Conservation (phyloP, 1,284 basidiomycete genomes). For the Austroboletus olivaceoglutinosus region DNA sequence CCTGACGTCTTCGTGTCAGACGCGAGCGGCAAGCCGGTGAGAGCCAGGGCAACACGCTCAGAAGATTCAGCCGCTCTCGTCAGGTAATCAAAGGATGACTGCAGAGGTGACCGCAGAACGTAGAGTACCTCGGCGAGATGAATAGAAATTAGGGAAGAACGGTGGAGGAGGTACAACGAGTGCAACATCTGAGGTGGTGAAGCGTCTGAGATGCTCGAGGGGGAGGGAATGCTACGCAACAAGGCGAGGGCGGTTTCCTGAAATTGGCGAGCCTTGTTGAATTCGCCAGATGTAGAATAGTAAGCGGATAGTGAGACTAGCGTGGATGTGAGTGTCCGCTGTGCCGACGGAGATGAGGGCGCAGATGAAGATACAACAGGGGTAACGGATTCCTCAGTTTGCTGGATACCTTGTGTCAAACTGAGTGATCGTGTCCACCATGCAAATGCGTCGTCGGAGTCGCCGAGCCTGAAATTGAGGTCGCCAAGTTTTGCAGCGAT, state of each 20-base stretch:
- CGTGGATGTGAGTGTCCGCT: slow-evolving; percentile 64
- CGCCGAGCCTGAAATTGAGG: slow-evolving; percentile 53
- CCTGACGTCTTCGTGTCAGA: slow-evolving; percentile 39
- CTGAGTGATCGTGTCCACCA: slow-evolving; percentile 68
- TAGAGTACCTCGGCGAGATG: slow-evolving; percentile 76
- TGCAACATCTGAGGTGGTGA: slow-evolving; percentile 65
- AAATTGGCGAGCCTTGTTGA: slow-evolving; percentile 64
- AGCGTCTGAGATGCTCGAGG: slow-evolving; percentile 40
- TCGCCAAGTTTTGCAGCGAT: slow-evolving; percentile 67
- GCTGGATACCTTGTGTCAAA: slow-evolving; percentile 38
- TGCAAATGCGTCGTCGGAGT: slow-evolving; percentile 50
- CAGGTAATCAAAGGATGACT: slow-evolving; percentile 56
- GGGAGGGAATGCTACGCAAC: slow-evolving; percentile 61
- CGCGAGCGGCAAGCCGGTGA: slow-evolving; percentile 47
- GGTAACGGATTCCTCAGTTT: slow-evolving; percentile 8
- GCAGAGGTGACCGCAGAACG: slow-evolving; percentile 46
- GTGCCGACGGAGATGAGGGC: slow-evolving; percentile 62
- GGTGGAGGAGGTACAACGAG: slow-evolving; percentile 66
- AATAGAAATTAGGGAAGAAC: slow-evolving; percentile 67
- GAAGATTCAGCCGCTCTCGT: slow-evolving; percentile 61
- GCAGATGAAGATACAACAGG: slow-evolving; percentile 40
- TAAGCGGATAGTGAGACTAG: slow-evolving; percentile 71
- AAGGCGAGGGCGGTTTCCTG: slow-evolving; percentile 68
- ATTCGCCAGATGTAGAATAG: slow-evolving; percentile 63
- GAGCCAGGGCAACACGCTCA: slow-evolving; percentile 58